These are phyloP conservation scores for Rubia tinctorum DNA, from an alignment of 305 asterid species.

Conservation along the genomic window DNA sequence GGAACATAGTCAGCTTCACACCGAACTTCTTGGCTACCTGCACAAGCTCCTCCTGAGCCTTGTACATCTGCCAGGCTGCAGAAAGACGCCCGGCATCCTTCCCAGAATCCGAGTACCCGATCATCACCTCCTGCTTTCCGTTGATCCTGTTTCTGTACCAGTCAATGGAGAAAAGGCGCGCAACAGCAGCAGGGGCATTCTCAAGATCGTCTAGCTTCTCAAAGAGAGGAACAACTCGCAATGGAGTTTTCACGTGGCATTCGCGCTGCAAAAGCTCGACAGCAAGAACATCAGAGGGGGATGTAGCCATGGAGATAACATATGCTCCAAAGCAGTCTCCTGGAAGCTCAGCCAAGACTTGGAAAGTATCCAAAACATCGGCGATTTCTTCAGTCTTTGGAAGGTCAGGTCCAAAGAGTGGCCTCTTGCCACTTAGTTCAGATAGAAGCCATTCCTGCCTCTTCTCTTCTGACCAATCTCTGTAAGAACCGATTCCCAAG, in stretches of 20 bases:
- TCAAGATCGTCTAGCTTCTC: conserved; percentile 51
- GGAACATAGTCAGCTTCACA: conserved; percentile 56
- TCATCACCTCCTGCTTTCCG: conserved; percentile 59
- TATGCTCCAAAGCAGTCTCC: conserved; percentile 53
- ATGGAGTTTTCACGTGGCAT: conserved; percentile 43
- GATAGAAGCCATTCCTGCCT: conserved; percentile 56
- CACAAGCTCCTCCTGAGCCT: conserved; percentile 56
- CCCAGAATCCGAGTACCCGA: conserved; percentile 58
- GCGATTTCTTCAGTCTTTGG: conserved; percentile 50
- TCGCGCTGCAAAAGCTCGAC: conserved; percentile 58
- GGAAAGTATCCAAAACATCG: conserved; percentile 49
- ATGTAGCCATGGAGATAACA: conserved; percentile 53
- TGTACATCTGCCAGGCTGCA: conserved; percentile 57
- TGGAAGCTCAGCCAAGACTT: conserved; percentile 52
- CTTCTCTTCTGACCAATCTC: conserved; percentile 51
- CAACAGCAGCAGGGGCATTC: conserved; percentile 56
- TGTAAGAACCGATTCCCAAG: conserved; percentile 47
- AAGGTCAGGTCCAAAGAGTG: conserved; percentile 52
- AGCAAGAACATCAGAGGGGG: conserved; percentile 53
- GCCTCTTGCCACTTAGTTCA: conserved; percentile 50
- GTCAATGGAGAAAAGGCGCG: conserved; percentile 50
- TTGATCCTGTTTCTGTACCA: conserved; percentile 51
- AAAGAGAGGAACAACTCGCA: conserved; percentile 55
- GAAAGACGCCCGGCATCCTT: conserved; percentile 57
- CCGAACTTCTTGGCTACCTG: conserved; percentile 47